A percentile compares a stretch with the other conserved stretches of the same genome.
phyloP scores from a whole-genome alignment of 305 asterid genomes.

The Petunia hybrid region DNA sequence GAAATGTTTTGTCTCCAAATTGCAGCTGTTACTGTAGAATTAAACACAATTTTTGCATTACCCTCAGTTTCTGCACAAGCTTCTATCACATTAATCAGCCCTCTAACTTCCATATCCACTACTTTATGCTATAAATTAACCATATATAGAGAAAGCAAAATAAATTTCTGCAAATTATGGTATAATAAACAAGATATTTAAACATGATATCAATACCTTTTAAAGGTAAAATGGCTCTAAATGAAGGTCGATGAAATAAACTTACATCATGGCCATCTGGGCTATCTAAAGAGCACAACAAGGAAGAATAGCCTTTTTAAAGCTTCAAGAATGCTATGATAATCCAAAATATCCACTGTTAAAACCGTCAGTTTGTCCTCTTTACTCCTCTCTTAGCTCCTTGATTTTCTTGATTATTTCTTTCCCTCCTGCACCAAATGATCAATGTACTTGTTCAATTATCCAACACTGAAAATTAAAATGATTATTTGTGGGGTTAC shows the following conservation, averaged over 20 bases:
- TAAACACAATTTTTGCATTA: constrained; percentile 50
- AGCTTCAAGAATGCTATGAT: constrained; percentile 54
- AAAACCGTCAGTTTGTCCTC: constrained; percentile 38
- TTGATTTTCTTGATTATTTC: constrained; percentile 42
- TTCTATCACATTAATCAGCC: constrained; percentile 54
- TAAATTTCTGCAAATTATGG: too few relatives aligned
- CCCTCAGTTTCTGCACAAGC: constrained; percentile 53
- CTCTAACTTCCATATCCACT: constrained; percentile 51
- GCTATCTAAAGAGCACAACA: constrained; percentile 52
- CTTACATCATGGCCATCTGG: constrained; percentile 51
- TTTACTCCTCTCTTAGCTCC: constrained; percentile 43
- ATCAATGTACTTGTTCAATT: too few relatives aligned
- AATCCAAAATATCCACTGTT: constrained; percentile 47
- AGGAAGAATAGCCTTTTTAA: constrained; percentile 44
- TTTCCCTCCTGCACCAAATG: constrained; percentile 40
- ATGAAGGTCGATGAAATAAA: background rate
- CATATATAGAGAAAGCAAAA: too few relatives aligned
- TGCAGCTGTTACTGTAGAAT: constrained; percentile 54
- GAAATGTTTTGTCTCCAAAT: constrained; percentile 50
- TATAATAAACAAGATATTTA: too few relatives aligned
- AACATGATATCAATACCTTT: too few relatives aligned
- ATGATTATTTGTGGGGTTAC: too few relatives aligned
- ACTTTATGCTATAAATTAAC: constrained; percentile 40
- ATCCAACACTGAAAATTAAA: too few relatives aligned
- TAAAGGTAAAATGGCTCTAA: too few relatives aligned